Conservation (phyloP, 306 rosid species). For the Quercus cerris region DNA sequence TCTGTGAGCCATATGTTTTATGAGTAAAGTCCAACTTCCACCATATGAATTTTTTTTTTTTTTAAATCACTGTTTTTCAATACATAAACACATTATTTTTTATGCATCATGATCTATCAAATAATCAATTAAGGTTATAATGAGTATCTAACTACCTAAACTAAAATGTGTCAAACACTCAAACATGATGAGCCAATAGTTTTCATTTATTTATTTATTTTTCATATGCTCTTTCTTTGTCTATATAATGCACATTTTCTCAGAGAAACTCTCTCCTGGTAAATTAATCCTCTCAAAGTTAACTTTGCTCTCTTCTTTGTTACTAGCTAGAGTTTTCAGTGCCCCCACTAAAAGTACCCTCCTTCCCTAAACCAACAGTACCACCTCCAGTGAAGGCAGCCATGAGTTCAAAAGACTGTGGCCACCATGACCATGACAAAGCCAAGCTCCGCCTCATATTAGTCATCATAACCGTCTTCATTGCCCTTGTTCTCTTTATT, state of each 20-base stretch:
- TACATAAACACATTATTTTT: too few relatives aligned
- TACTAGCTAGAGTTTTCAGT: neutral
- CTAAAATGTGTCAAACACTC: neutral
- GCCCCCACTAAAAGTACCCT: neutral
- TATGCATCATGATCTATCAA: too few relatives aligned
- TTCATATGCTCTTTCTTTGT: too few relatives aligned
- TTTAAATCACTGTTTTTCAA: too few relatives aligned
- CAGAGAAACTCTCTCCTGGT: neutral
- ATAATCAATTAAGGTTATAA: too few relatives aligned
- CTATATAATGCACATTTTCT: constrained; percentile 3
- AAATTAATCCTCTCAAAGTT: neutral
- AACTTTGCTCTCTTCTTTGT: neutral
- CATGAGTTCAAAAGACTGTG: constrained; percentile 57
- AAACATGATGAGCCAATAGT: neutral
- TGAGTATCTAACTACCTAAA: neutral
- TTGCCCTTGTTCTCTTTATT: constrained; percentile 25
- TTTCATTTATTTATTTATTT: neutral
- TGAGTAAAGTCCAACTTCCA: too few relatives aligned
- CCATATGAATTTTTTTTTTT: too few relatives aligned
- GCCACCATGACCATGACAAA: constrained; percentile 25
- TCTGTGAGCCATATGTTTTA: too few relatives aligned
- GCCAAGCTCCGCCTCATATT: constrained; percentile 25
- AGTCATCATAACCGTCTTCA: neutral
- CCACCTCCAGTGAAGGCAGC: neutral
- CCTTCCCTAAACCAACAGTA: neutral